Percentiles rank a stretch among this genome's conserved stretches.
These are phyloP conservation scores for Cryptococcus sp. DNA, from an alignment of 1,284 basidiomycete species.

Conservation along the genomic window DNA sequence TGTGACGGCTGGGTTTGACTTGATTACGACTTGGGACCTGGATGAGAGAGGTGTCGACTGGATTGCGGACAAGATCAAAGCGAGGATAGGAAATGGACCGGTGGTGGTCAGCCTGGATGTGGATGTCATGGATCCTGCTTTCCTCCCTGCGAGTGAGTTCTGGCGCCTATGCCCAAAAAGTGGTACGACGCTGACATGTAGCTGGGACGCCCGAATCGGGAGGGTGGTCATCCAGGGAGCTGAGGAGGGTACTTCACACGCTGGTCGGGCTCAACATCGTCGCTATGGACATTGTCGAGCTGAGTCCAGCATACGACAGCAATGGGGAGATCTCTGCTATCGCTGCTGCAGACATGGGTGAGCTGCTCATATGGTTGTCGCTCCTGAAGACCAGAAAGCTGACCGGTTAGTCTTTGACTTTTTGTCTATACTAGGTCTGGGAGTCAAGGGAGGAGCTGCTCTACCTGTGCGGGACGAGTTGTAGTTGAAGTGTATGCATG, in stretches of 20 bases:
- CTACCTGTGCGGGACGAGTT: slow-evolving; percentile 12
- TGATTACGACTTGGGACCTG: slow-evolving; percentile 45
- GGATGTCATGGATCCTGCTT: slow-evolving; percentile 42
- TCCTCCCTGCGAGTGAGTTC: slow-evolving; percentile 39
- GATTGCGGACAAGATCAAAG: slow-evolving; percentile 41
- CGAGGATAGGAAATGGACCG: slow-evolving; percentile 36
- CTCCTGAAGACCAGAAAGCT: too few species aligned
- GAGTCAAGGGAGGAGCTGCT: slow-evolving; percentile 10
- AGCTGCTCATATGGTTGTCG: too few species aligned
- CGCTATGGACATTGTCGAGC: slow-evolving; percentile 40
- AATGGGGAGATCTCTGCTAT: slow-evolving; percentile 41
- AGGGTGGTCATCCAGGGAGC: slow-evolving; percentile 47
- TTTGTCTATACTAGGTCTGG: slow-evolving; percentile 24
- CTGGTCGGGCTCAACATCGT: slow-evolving; percentile 46
- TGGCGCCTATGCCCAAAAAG: not conserved
- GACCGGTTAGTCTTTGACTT: slow-evolving; percentile 28
- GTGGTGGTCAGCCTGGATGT: slow-evolving; percentile 41
- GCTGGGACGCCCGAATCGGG: slow-evolving; percentile 46
- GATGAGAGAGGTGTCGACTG: slow-evolving; percentile 48
- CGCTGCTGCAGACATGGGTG: slow-evolving; percentile 39
- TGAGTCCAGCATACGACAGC: slow-evolving; percentile 43
- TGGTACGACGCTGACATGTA: slow-evolving; percentile 6
- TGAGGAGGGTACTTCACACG: slow-evolving; percentile 43
- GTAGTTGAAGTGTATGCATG: too few species aligned
- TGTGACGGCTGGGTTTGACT: slow-evolving; percentile 45